Percentiles rank a stretch among this genome's conserved stretches.
Evolutionary conservation across 2,329 filamentous ascomycete species (phyloP).

Genomic region (Ceratocystis papillata): DNA sequence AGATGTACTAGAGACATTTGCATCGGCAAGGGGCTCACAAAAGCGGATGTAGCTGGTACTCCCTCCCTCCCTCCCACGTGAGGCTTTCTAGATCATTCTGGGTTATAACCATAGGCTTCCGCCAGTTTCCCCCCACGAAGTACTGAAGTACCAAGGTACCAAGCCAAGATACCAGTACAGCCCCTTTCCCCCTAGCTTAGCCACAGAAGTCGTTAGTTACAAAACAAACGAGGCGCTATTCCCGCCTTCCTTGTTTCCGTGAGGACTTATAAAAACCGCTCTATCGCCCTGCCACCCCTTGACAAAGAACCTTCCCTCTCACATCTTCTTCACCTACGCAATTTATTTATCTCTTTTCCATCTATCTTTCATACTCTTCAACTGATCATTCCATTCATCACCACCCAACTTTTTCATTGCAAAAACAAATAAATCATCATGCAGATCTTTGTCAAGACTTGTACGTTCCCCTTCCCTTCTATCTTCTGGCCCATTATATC

Average conservation of each 20-base stretch:
- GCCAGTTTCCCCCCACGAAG: background rate
- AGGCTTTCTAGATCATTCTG: conserved; percentile 6
- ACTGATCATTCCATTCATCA: background rate
- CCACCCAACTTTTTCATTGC: conserved; percentile 1
- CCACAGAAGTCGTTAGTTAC: background rate
- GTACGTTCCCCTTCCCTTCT: conserved; percentile 44
- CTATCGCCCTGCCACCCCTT: conserved; percentile 29
- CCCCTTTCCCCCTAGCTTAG: background rate
- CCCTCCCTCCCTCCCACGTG: background rate
- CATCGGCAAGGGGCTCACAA: background rate
- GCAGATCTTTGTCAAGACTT: conserved; percentile 98
- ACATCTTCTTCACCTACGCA: conserved; percentile 18
- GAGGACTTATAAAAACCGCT: conserved; percentile 11
- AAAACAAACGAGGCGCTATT: conserved; percentile 7
- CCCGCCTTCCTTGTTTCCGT: conserved; percentile 26
- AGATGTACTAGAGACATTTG: conserved; percentile 12
- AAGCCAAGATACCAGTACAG: background rate
- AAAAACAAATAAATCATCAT: conserved; percentile 37
- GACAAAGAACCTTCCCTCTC: conserved; percentile 29
- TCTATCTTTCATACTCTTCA: conserved; percentile 13
- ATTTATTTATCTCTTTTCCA: conserved; percentile 25
- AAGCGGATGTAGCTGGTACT: conserved; percentile 16
- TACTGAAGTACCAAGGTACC: background rate
- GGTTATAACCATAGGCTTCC: background rate
- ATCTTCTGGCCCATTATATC: conserved; percentile 27